Evolutionary conservation across 2,329 filamentous ascomycete genomes (phyloP).

Genomic region (Hortaea werneckii): DNA sequence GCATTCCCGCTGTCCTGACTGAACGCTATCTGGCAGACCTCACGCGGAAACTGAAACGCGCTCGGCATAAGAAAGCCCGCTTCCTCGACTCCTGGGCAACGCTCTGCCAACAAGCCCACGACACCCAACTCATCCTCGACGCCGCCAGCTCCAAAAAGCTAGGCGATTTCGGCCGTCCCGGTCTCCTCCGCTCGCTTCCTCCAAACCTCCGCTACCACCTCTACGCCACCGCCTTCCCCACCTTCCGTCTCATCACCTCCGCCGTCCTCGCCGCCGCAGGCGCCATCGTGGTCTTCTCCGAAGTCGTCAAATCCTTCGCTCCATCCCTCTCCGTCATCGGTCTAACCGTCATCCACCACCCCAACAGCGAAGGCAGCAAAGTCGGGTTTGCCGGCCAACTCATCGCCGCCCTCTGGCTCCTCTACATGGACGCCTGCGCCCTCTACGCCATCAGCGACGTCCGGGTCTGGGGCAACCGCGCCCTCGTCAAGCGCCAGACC

Average conservation of each 20-base stretch:
- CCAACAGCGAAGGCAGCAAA: slow-evolving; percentile 54
- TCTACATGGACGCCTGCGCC: slow-evolving; percentile 91
- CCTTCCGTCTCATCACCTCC: slow-evolving; percentile 54
- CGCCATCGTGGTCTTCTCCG: slow-evolving; percentile 80
- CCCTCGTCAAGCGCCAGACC: slow-evolving; percentile 80
- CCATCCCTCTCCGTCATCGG: slow-evolving; percentile 64
- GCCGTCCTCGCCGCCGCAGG: slow-evolving; percentile 64
- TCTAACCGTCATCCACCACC: slow-evolving; percentile 63
- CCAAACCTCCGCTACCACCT: slow-evolving; percentile 74
- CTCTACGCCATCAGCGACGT: slow-evolving; percentile 82
- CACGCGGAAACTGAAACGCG: slow-evolving; percentile 69
- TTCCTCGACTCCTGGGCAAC: slow-evolving; percentile 80
- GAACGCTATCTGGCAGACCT: slow-evolving; percentile 87
- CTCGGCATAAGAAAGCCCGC: slow-evolving; percentile 70
- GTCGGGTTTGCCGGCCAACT: slow-evolving; percentile 81
- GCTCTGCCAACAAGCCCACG: slow-evolving; percentile 62
- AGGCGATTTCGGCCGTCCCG: slow-evolving; percentile 53
- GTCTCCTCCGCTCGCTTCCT: slow-evolving; percentile 48
- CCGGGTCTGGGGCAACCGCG: slow-evolving; percentile 94
- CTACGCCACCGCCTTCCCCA: slow-evolving; percentile 64
- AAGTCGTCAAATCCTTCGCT: slow-evolving; percentile 74
- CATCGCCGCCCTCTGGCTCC: slow-evolving; percentile 76
- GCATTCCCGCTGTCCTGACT: slow-evolving; percentile 68
- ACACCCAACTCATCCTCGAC: slow-evolving; percentile 73
- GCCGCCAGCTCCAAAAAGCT: slow-evolving; percentile 71